A percentile compares a stretch with the other conserved stretches of the same genome.
phyloP scores from a whole-genome alignment of 805 yeast genomes.

The Clavispora fructus region DNA sequence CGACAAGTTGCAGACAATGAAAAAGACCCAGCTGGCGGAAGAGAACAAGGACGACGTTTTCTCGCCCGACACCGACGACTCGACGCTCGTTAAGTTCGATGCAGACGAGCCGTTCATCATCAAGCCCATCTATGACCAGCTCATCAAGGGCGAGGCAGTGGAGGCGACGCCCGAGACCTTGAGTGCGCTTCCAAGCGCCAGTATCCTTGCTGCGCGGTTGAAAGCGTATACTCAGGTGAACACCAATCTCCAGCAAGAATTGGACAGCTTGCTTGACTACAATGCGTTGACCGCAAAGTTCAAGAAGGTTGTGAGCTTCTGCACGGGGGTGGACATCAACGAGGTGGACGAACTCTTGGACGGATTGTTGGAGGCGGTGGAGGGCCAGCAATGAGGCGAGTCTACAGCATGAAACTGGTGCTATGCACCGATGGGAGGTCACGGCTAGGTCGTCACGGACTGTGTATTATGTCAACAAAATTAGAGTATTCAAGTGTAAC shows the following conservation, averaged over 20 bases:
- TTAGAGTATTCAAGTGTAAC: too few species aligned
- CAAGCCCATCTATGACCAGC: constrained; percentile 50
- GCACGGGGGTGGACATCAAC: constrained; percentile 81
- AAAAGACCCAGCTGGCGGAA: constrained; percentile 14
- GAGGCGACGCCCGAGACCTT: constrained; percentile 23
- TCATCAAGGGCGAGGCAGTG: constrained; percentile 27
- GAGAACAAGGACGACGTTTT: constrained; percentile 34
- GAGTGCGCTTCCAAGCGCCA: constrained; percentile 38
- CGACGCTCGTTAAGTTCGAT: constrained; percentile 57
- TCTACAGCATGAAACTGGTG: too few species aligned
- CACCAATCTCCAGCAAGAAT: constrained; percentile 45
- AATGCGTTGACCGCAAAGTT: constrained; percentile 54
- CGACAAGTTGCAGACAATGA: constrained; percentile 28
- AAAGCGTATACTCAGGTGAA: constrained; percentile 76
- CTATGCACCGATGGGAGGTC: too few species aligned
- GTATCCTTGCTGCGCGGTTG: constrained; percentile 67
- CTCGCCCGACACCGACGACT: constrained; percentile 47
- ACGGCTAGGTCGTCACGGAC: background rate
- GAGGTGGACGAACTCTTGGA: constrained; percentile 78
- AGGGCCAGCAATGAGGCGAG: constrained; percentile 43
- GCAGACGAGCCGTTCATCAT: constrained; percentile 91
- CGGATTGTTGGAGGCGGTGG: constrained; percentile 85
- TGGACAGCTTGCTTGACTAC: constrained; percentile 45
- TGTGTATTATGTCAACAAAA: background rate
- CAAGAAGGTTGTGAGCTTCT: constrained; percentile 79